A percentile compares a stretch with the other conserved stretches of the same genome.
Evolutionary conservation across 106 monocot genomes (phyloP).

Genomic region (Phalaenopsis aphrodite): DNA sequence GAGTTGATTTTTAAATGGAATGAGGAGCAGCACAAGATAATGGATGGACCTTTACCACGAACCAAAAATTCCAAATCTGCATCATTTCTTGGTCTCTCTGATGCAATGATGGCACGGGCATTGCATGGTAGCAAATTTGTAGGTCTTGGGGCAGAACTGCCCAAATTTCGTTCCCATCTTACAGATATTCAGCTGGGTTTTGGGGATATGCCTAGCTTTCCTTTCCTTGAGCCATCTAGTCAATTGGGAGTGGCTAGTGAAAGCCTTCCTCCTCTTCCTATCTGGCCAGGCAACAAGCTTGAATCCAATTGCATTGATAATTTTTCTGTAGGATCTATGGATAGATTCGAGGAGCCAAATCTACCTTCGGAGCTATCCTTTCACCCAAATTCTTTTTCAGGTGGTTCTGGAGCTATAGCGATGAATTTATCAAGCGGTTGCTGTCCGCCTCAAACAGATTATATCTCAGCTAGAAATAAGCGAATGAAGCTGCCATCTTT

Average conservation of each 20-base stretch:
- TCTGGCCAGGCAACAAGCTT: conserved; percentile 9
- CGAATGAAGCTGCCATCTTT: conserved; percentile 27
- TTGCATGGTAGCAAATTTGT: conserved; percentile 62
- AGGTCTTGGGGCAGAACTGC: conserved; percentile 29
- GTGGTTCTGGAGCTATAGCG: conserved; percentile 9
- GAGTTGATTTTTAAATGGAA: conserved; percentile 67
- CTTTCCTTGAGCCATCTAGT: conserved; percentile 10
- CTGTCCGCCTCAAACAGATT: conserved; percentile 12
- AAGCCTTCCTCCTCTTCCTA: conserved; percentile 6
- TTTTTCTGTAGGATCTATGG: neutral
- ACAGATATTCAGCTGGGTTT: conserved; percentile 65
- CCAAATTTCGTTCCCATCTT: conserved; percentile 65
- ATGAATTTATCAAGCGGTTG: conserved; percentile 14
- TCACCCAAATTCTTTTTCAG: conserved; percentile 2
- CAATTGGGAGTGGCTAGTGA: conserved; percentile 4
- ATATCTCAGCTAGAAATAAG: conserved; percentile 18
- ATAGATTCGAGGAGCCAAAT: conserved; percentile 8
- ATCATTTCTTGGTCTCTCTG: conserved; percentile 18
- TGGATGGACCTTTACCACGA: conserved; percentile 35
- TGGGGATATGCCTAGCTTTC: conserved; percentile 11
- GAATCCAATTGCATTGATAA: conserved; percentile 6
- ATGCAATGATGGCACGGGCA: conserved; percentile 80
- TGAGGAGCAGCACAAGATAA: conserved; percentile 75
- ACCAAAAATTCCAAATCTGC: conserved; percentile 21
- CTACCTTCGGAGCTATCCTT: conserved; percentile 18